phyloP scores from a whole-genome alignment of 176 grass and related monocot genomes.

The Lolium perenne region DNA sequence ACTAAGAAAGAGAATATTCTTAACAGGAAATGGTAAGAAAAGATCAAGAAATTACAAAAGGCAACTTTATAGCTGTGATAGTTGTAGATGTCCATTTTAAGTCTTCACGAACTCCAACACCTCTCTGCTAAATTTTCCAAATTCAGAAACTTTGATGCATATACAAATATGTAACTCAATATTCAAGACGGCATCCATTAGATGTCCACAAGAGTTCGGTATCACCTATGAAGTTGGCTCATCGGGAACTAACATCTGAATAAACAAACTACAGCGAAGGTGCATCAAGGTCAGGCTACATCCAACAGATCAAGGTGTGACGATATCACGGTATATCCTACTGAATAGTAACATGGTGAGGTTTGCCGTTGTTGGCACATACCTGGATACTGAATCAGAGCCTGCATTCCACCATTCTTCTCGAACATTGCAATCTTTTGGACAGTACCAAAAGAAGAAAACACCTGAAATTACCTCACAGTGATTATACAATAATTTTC shows the following conservation, averaged over 20 bases:
- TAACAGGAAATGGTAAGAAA: conserved; percentile 48
- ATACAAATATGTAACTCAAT: conserved; percentile 37
- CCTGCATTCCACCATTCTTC: conserved; percentile 94
- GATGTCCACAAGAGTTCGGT: not conserved
- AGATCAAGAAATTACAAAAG: conserved; percentile 70
- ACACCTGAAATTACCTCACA: conserved; percentile 70
- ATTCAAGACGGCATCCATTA: conserved; percentile 31
- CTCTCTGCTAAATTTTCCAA: conserved; percentile 55
- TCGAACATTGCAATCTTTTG: conserved; percentile 99
- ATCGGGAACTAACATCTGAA: conserved; percentile 17
- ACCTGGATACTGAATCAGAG: conserved; percentile 95
- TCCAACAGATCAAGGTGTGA: conserved; percentile 3
- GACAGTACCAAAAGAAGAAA: conserved; percentile 89
- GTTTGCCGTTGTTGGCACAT: conserved; percentile 28
- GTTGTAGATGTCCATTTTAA: conserved; percentile 66
- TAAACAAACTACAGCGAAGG: conserved; percentile 31
- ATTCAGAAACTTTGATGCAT: conserved; percentile 56
- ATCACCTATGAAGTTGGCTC: conserved; percentile 21
- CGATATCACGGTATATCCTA: conserved; percentile 24
- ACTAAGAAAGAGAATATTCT: conserved; percentile 52
- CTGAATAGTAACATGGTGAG: not conserved
- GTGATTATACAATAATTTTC: conserved; percentile 25
- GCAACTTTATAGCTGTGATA: conserved; percentile 59
- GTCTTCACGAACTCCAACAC: conserved; percentile 56
- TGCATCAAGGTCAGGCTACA: not conserved